Conservation (phyloP, 495 filamentous ascomycete genomes). For the Monascus purpureus region DNA sequence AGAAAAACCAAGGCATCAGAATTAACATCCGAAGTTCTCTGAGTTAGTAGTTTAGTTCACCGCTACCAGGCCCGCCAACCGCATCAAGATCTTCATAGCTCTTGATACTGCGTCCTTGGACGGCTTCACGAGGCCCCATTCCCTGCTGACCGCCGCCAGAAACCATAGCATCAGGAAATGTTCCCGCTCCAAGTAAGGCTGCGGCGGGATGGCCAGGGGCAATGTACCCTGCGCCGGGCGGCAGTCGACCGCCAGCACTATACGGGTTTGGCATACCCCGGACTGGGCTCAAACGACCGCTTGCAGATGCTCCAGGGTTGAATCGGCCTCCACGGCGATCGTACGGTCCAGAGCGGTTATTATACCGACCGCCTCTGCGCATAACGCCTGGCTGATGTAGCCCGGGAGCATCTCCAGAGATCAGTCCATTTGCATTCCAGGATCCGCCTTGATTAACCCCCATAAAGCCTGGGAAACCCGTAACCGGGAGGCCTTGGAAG, state of each 20-base stretch:
- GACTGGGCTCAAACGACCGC: conserved; percentile 27
- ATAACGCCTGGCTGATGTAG: conserved; percentile 44
- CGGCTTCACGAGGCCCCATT: conserved; percentile 69
- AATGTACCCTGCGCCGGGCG: conserved; percentile 20
- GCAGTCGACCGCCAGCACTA: conserved; percentile 20
- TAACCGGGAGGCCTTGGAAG: conserved; percentile 15
- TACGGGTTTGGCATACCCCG: conserved; percentile 25
- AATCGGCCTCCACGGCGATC: conserved; percentile 37
- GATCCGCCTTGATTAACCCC: conserved; percentile 35
- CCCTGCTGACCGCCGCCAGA: conserved; percentile 49
- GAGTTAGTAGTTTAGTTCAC: conserved; percentile 49
- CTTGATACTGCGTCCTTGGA: conserved; percentile 80
- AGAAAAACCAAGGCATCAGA: no score
- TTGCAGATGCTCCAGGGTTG: conserved; percentile 8
- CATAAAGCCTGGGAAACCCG: conserved; percentile 38
- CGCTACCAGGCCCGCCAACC: conserved; percentile 36
- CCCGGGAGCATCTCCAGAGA: conserved; percentile 21
- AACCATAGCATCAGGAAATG: conserved; percentile 32
- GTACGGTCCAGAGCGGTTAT: conserved; percentile 42
- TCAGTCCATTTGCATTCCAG: conserved; percentile 32
- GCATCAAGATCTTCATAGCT: conserved; percentile 97
- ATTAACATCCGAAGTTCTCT: no score
- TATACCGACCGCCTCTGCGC: conserved; percentile 40
- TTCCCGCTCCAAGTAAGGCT: conserved; percentile 26
- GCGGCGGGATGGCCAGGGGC: conserved; percentile 30